phyloP scores from a whole-genome alignment of 768 basidiomycete genomes.

The Kwoniella sp. region DNA sequence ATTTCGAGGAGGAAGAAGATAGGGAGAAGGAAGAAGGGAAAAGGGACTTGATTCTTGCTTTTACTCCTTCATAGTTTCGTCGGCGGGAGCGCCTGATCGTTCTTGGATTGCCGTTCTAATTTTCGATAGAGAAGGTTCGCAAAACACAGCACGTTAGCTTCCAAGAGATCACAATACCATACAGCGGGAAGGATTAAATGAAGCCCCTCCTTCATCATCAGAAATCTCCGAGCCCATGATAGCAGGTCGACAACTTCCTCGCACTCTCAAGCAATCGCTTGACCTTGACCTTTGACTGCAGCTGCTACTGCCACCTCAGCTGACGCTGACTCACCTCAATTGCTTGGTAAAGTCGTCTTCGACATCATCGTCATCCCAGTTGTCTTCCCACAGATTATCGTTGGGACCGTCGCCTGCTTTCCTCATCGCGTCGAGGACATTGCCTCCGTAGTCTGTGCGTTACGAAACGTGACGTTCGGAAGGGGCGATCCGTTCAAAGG shows the following conservation, averaged over 20 bases:
- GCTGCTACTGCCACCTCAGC: too few species aligned
- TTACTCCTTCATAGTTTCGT: conserved; percentile 49
- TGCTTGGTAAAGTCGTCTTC: conserved; percentile 97
- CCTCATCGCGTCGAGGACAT: conserved; percentile 70
- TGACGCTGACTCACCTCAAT: conserved; percentile 82
- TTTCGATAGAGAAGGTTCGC: not conserved
- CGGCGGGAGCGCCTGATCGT: conserved; percentile 31
- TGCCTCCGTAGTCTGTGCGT: conserved; percentile 32
- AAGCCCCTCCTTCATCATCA: too few species aligned
- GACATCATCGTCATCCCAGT: conserved; percentile 99
- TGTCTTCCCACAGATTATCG: conserved; percentile 97
- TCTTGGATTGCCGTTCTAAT: conserved; percentile 46
- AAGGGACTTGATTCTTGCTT: too few species aligned
- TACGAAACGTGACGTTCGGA: not conserved
- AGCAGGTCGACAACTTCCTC: not conserved
- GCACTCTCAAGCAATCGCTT: too few species aligned
- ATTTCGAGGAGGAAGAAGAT: too few species aligned
- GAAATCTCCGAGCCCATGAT: not conserved
- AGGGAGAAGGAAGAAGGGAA: too few species aligned
- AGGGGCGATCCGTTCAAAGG: not conserved
- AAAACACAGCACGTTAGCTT: not conserved
- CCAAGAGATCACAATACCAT: too few species aligned
- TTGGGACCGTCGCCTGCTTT: conserved; percentile 77
- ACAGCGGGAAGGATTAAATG: too few species aligned
- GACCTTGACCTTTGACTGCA: too few species aligned